Base-by-base conservation (phyloP, 2,329 filamentous ascomycete species). In the Pseudocercospora vitis region DNA sequence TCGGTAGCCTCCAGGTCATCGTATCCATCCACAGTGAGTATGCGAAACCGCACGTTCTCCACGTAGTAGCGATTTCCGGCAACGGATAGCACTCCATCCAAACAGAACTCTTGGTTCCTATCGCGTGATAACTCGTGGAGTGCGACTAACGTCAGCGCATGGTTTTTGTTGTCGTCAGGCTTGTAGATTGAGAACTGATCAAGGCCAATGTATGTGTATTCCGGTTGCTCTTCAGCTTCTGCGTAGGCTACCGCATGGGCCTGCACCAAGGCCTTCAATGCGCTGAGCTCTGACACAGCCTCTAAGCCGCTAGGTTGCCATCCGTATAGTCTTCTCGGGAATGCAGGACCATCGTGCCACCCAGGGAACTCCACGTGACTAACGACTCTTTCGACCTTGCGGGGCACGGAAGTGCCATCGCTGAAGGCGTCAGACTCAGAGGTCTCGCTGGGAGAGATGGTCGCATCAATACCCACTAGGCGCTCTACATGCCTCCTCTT, bases 11-110 rank as follows among this genome's bases (percentile, higher is more conserved):
- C 76, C 18, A 76, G 67, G 5, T 77, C 66, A 0, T 81, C 82
- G 64, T 91, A 90, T 23, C 84, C 83, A 1, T 83, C 86, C 8
- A 94, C 78, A 0, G 86, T 84, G 1, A 87, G 70, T 1, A 78
- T 73, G 0, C 70, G 64, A 42, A 92, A 87, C 0, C 76, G 72
- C 0, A 88, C 73, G 0, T 67, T 71, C 40, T 80, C 70, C 0
- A 92, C 75, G 52, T 80, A 88, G 33, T 73, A 72, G 6, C 57
- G 55, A 31, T 60, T 3, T 49, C 66, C 16, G 26, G 78, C 78
- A 3, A 74, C 52, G 7, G 74, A 78, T 0, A 91, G 66, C 0
- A 80, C 65, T 0, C 87, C 87, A 58, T 88, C 82, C 31, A 89
- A 82, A 40, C 74, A 81, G 49, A 83, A 76, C 3, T 56, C 63